Percentiles rank a stretch among this genome's conserved stretches.
phyloP scores from a whole-genome alignment of 2,329 filamentous ascomycete genomes.

The Geoglossum cookeanum region DNA sequence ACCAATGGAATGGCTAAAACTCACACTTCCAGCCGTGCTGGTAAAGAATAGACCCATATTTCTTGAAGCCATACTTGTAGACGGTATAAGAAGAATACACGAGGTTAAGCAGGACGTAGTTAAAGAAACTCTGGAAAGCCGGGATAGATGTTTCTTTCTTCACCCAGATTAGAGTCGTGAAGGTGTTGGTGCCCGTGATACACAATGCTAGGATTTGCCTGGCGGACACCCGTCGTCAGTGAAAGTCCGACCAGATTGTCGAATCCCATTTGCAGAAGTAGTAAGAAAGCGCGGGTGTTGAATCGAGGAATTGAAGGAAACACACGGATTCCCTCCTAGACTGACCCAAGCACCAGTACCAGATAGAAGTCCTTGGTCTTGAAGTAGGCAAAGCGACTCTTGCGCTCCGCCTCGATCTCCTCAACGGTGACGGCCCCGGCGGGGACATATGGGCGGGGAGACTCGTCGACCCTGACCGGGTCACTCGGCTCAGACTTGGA shows the following conservation, averaged over 20 bases:
- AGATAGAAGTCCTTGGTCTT: constrained; percentile 75
- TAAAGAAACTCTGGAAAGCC: constrained; percentile 90
- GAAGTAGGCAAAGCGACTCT: constrained; percentile 47
- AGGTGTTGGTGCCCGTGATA: constrained; percentile 85
- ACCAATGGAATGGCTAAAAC: constrained; percentile 3
- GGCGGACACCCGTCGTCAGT: neutral
- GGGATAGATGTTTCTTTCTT: constrained; percentile 58
- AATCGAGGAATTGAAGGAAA: constrained; percentile 7
- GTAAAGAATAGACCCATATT: constrained; percentile 42
- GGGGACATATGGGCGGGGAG: constrained; percentile 10
- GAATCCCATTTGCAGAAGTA: neutral
- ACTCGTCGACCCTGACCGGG: neutral
- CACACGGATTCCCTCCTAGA: neutral
- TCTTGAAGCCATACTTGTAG: constrained; percentile 56
- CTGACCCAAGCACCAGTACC: constrained; percentile 52
- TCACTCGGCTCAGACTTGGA: neutral
- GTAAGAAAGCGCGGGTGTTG: neutral
- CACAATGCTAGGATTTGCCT: constrained; percentile 70
- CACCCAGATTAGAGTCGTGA: constrained; percentile 51
- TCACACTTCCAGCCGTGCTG: constrained; percentile 71
- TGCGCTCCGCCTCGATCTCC: constrained; percentile 22
- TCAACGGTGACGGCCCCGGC: constrained; percentile 20
- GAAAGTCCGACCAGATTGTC: neutral
- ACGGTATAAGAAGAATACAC: constrained; percentile 69
- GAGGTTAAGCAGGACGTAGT: constrained; percentile 66